Conservation (phyloP, 2,329 filamentous ascomycete genomes). For the Xylaria sp. region DNA sequence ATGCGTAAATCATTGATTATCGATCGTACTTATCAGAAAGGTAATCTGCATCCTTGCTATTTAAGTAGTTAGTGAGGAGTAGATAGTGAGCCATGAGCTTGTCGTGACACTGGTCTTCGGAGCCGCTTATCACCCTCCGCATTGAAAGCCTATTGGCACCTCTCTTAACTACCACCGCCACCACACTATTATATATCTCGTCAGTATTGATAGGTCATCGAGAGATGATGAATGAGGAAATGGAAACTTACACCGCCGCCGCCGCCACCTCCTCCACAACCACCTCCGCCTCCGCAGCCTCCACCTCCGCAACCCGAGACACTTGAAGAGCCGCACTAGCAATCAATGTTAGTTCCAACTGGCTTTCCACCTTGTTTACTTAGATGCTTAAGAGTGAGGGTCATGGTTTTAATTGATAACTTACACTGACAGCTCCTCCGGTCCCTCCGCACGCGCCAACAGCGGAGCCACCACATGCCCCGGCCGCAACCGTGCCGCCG, state of each 20-base stretch:
- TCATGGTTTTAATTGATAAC: conserved; percentile 1
- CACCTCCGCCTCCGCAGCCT: conserved; percentile 18
- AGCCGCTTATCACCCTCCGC: neutral
- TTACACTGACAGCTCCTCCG: conserved; percentile 46
- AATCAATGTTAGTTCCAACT: conserved; percentile 9
- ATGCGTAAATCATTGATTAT: too few relatives aligned
- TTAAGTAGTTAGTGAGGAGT: neutral
- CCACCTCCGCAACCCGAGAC: conserved; percentile 47
- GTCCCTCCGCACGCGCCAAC: conserved; percentile 50
- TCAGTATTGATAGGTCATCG: conserved; percentile 12
- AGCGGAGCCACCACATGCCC: conserved; percentile 54
- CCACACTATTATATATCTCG: conserved; percentile 25
- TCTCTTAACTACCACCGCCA: conserved; percentile 34
- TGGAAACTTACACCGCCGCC: conserved; percentile 42
- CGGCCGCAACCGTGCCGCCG: conserved; percentile 53
- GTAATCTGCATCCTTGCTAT: neutral
- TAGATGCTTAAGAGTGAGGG: too few relatives aligned
- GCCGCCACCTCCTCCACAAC: conserved; percentile 33
- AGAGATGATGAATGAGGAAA: neutral
- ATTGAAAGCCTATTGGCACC: too few relatives aligned
- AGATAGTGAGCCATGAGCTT: conserved; percentile 2
- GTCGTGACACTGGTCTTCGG: neutral
- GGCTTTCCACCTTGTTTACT: neutral
- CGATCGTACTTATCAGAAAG: too few relatives aligned
- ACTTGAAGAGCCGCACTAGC: conserved; percentile 40